These are phyloP conservation scores for Ascochyta rabiei DNA, from an alignment of 2,329 filamentous ascomycete species.

Conservation along the genomic window DNA sequence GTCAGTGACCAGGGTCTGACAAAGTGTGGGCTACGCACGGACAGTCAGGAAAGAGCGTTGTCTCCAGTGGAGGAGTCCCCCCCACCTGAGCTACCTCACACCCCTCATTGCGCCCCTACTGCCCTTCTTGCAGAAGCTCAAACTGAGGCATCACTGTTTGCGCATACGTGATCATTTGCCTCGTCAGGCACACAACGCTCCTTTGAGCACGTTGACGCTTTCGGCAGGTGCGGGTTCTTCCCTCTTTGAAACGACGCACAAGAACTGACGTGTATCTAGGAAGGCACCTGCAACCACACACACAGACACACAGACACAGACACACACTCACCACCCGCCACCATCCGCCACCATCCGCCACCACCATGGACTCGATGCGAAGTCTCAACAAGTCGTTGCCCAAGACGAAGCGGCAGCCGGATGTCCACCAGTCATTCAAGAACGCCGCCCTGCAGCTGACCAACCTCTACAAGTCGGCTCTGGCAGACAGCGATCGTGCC, in stretches of 20 bases:
- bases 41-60: conserved; percentile 3
- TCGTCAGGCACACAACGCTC: conserved; percentile 8
- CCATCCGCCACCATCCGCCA: no score
- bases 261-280: conserved; percentile 12
- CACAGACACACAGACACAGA: no score
- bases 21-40: conserved; percentile 2
- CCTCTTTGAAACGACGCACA: neutral
- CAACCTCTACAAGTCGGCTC: conserved; percentile 92
- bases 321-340: neutral
- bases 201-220: neutral
- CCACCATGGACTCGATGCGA: conserved; percentile 51
- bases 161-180: conserved; percentile 4
- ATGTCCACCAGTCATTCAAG: conserved; percentile 86
- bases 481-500: conserved; percentile 75
- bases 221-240: conserved; percentile 11
- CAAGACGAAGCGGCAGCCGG: conserved; percentile 44
- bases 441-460: conserved; percentile 91
- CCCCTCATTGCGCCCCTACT: neutral
- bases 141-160: neutral
- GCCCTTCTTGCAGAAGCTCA: neutral
- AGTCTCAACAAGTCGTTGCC: conserved; percentile 50
- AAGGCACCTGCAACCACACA: conserved; percentile 8
- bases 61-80: conserved; percentile 12
- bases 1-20: conserved; percentile 1
- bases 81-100: conserved; percentile 7